phyloP scores from a whole-genome alignment of 805 yeast species.

The Metschnikowia continentalis region DNA sequence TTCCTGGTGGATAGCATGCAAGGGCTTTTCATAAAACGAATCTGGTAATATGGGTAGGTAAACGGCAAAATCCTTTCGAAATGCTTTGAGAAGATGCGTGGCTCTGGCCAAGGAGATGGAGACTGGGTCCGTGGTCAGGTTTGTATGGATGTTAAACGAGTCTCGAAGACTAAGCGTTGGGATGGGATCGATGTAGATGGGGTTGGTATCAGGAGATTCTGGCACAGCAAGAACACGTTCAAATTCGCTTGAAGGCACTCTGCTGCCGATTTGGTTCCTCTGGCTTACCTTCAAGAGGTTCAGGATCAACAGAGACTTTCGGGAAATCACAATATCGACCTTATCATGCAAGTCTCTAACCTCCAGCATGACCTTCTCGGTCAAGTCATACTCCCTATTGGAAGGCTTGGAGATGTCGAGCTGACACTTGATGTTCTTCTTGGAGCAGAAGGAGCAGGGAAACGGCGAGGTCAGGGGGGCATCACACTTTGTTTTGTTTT shows the following conservation, averaged over 20 bases:
- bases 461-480: conserved; percentile 47
- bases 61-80: conserved; percentile 8
- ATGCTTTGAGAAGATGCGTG: conserved; percentile 7
- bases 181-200: conserved; percentile 15
- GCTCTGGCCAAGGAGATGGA: conserved; percentile 12
- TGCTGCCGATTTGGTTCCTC: not conserved
- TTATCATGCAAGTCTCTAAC: conserved; percentile 14
- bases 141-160: conserved; percentile 15
- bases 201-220: not conserved
- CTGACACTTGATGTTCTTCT: conserved; percentile 48
- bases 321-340: conserved; percentile 11
- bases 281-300: conserved; percentile 1
- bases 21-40: conserved; percentile 11
- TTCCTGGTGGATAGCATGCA: conserved; percentile 20
- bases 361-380: conserved; percentile 12
- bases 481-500: conserved; percentile 65
- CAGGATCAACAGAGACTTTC: conserved; percentile 11
- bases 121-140: conserved; percentile 11
- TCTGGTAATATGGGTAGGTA: conserved; percentile 16
- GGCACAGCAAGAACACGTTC: conserved; percentile 4
- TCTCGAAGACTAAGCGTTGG: conserved; percentile 14
- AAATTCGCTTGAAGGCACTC: not conserved
- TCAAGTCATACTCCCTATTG: conserved; percentile 13
- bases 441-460: conserved; percentile 55
- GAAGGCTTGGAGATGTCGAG: conserved; percentile 44